Evolutionary conservation across 2,329 filamentous ascomycete species (phyloP).

Genomic region (Phaeomoniella chlamydospora): DNA sequence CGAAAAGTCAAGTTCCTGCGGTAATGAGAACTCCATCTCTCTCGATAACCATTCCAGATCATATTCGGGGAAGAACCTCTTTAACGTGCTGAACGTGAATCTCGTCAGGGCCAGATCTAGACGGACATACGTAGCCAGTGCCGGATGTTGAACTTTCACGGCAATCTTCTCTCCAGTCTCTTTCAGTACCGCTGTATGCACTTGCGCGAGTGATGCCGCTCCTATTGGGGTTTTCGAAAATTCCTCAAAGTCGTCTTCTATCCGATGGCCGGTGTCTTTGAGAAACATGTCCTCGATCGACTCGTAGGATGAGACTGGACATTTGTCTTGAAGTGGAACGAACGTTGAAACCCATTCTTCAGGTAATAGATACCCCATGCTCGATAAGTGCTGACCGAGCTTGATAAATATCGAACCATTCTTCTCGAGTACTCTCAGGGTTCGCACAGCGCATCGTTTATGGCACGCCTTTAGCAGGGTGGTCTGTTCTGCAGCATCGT

Average conservation of each 20-base stretch:
- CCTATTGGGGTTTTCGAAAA: conserved; percentile 74
- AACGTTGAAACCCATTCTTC: conserved; percentile 91
- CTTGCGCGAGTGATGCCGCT: conserved; percentile 85
- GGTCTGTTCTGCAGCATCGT: conserved; percentile 51
- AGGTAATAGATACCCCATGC: conserved; percentile 87
- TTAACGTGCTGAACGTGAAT: conserved; percentile 80
- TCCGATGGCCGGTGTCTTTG: conserved; percentile 61
- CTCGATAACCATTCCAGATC: conserved; percentile 90
- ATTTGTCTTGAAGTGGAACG: conserved; percentile 88
- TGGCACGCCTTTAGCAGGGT: conserved; percentile 69
- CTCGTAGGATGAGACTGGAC: conserved; percentile 77
- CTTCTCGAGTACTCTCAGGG: conserved; percentile 74
- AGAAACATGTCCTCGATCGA: conserved; percentile 80
- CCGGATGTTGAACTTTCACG: conserved; percentile 92
- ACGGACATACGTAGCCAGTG: conserved; percentile 75
- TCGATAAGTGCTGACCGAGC: conserved; percentile 86
- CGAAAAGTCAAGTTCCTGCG: conserved; percentile 80
- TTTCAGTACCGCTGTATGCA: conserved; percentile 74
- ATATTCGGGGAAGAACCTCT: conserved; percentile 92
- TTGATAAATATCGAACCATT: conserved; percentile 99
- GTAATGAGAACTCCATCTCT: conserved; percentile 84
- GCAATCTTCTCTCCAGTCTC: conserved; percentile 76
- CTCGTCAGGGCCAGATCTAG: conserved; percentile 75
- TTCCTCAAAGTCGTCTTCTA: conserved; percentile 73
- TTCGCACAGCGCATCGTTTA: conserved; percentile 80